A percentile compares a stretch with the other conserved stretches of the same genome.
These are phyloP conservation scores for Termitomyces bulborhizus DNA, from an alignment of 768 basidiomycete species.

Conservation along the genomic window DNA sequence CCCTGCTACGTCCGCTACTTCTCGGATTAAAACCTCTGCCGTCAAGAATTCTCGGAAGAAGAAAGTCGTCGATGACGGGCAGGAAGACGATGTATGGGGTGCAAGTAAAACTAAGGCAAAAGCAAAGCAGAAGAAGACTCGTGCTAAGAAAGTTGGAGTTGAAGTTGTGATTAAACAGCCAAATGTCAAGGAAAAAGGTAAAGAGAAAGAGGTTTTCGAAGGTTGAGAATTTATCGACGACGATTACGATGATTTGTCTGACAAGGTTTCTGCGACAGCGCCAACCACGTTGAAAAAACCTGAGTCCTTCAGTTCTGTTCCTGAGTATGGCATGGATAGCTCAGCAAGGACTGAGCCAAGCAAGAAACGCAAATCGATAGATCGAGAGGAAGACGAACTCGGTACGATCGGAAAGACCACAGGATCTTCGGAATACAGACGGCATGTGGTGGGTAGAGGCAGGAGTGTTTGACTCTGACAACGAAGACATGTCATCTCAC, in stretches of 20 bases:
- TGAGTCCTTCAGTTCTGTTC: slow-evolving; percentile 19
- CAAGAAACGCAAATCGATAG: slow-evolving; percentile 21
- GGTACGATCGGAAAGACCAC: slow-evolving; percentile 1
- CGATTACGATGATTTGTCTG: slow-evolving; percentile 21
- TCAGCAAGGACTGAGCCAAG: slow-evolving; percentile 10
- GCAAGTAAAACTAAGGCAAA: slow-evolving; percentile 14
- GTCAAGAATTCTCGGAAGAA: slow-evolving; percentile 15
- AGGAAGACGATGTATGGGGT: neutral
- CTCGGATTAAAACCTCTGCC: neutral
- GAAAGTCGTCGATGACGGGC: slow-evolving; percentile 1
- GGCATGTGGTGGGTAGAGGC: slow-evolving; percentile 10
- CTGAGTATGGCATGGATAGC: slow-evolving; percentile 22
- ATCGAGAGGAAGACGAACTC: slow-evolving; percentile 17
- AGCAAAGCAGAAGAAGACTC: slow-evolving; percentile 18
- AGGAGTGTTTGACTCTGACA: slow-evolving; percentile 27
- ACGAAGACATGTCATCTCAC: slow-evolving; percentile 18
- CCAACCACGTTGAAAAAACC: neutral
- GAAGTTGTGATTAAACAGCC: slow-evolving; percentile 12
- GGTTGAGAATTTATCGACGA: slow-evolving; percentile 36
- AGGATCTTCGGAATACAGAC: neutral
- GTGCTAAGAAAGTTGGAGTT: slow-evolving; percentile 20
- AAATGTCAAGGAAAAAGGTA: slow-evolving; percentile 23
- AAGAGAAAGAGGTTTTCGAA: slow-evolving; percentile 29
- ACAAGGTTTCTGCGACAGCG: slow-evolving; percentile 1
- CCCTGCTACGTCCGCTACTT: neutral